phyloP scores from a whole-genome alignment of 2,329 filamentous ascomycete species.

The Ophiostoma populinum region DNA sequence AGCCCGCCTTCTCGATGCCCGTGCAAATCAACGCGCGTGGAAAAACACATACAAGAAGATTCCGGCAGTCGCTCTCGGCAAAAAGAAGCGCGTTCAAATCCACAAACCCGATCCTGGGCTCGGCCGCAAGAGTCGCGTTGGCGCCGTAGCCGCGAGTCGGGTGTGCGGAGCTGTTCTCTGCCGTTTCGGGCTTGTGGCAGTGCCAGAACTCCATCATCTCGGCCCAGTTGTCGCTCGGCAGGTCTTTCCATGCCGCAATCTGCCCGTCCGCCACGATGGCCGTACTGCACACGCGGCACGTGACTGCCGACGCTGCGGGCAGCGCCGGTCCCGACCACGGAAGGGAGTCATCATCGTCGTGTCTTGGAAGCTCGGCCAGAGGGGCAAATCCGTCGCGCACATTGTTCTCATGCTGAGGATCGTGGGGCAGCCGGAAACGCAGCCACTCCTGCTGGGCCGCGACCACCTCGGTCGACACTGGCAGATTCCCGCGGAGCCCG shows the following conservation, averaged over 20 bases:
- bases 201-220: slow-evolving; percentile 99
- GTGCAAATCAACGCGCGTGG: no score
- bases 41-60: slow-evolving; percentile 12
- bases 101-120: slow-evolving; percentile 54
- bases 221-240: slow-evolving; percentile 94
- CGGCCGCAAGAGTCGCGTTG: slow-evolving; percentile 52
- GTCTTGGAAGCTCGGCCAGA: background rate
- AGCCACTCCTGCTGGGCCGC: slow-evolving; percentile 13
- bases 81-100: slow-evolving; percentile 67
- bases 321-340: slow-evolving; percentile 42
- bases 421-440: slow-evolving; percentile 37
- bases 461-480: slow-evolving; percentile 13
- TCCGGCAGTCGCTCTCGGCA: slow-evolving; percentile 43
- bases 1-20: slow-evolving; percentile 45
- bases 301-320: slow-evolving; percentile 20
- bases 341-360: slow-evolving; percentile 14
- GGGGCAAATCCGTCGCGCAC: no score
- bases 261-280: slow-evolving; percentile 21
- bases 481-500: slow-evolving; percentile 16
- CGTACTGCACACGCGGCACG: slow-evolving; percentile 23
- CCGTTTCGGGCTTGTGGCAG: slow-evolving; percentile 77
- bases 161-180: no score
- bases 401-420: no score
- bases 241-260: slow-evolving; percentile 61
- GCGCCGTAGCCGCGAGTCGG: slow-evolving; percentile 65